These are phyloP conservation scores for Cucurbita moschata DNA, from an alignment of 306 rosid genomes.

Conservation along the genomic window DNA sequence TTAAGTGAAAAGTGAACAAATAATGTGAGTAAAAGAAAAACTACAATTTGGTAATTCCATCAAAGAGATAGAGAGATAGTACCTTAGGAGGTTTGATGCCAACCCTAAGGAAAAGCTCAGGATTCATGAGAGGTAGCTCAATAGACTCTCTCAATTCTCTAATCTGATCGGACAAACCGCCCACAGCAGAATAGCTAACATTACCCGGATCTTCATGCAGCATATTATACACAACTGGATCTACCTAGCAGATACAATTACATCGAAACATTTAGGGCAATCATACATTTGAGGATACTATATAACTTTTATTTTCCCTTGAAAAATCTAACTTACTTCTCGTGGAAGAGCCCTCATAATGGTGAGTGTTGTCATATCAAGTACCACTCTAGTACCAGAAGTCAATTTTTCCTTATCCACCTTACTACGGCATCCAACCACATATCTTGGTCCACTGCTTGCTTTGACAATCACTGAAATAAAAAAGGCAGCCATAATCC, in stretches of 20 bases:
- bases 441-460: slow-evolving; percentile 95
- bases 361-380: slow-evolving; percentile 90
- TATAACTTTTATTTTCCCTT: background rate
- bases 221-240: slow-evolving; percentile 94
- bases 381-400: slow-evolving; percentile 86
- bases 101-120: slow-evolving; percentile 90
- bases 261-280: background rate
- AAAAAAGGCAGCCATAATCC: slow-evolving; percentile 17
- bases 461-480: slow-evolving; percentile 86
- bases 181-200: slow-evolving; percentile 97
- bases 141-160: slow-evolving; percentile 94
- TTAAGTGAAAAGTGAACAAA: background rate
- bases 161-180: slow-evolving; percentile 94
- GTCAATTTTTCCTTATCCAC: slow-evolving; percentile 88
- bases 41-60: background rate
- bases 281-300: background rate
- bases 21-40: background rate
- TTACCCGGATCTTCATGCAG: slow-evolving; percentile 98
- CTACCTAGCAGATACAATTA: slow-evolving; percentile 45
- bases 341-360: slow-evolving; percentile 98
- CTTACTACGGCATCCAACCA: slow-evolving; percentile 92
- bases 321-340: slow-evolving; percentile 38
- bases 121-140: slow-evolving; percentile 94
- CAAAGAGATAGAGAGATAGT: background rate
- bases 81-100: slow-evolving; percentile 99